A percentile compares a stretch with the other conserved stretches of the same genome.
Conservation (phyloP, 108 stramenopile genomes). For the Skeletonema potamos region DNA sequence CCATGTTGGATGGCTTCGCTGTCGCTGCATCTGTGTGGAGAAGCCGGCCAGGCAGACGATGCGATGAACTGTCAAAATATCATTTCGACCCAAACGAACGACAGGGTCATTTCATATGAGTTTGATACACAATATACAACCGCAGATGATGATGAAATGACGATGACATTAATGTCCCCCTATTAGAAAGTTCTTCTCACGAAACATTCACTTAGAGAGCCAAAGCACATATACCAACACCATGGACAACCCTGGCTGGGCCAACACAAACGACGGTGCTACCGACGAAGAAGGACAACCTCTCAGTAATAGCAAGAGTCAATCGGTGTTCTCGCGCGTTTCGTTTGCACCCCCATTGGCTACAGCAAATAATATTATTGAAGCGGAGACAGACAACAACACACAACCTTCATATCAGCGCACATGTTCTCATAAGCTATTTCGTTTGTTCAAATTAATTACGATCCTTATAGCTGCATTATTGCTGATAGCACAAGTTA, state of each 20-base stretch:
- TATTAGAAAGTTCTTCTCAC: too few relatives aligned
- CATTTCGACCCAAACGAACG: too few relatives aligned
- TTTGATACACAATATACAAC: too few relatives aligned
- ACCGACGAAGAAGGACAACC: not conserved
- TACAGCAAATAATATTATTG: not conserved
- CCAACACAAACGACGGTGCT: not conserved
- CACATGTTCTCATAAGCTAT: not conserved
- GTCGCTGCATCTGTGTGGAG: too few relatives aligned
- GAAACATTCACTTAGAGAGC: too few relatives aligned
- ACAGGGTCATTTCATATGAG: too few relatives aligned
- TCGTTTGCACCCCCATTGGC: not conserved
- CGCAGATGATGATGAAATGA: too few relatives aligned
- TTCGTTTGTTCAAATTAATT: not conserved
- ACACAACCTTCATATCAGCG: not conserved
- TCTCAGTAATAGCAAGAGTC: not conserved
- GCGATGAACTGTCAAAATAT: too few relatives aligned
- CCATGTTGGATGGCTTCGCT: too few relatives aligned
- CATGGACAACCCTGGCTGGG: not conserved
- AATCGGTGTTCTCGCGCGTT: not conserved
- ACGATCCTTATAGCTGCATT: not conserved
- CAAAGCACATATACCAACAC: not conserved
- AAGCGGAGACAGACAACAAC: not conserved
- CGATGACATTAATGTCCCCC: too few relatives aligned
- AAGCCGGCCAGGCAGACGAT: too few relatives aligned
- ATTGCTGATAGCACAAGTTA: slow-evolving; percentile 12